phyloP scores from a whole-genome alignment of 2,329 filamentous ascomycete genomes.

The Calonectria leucothoes region DNA sequence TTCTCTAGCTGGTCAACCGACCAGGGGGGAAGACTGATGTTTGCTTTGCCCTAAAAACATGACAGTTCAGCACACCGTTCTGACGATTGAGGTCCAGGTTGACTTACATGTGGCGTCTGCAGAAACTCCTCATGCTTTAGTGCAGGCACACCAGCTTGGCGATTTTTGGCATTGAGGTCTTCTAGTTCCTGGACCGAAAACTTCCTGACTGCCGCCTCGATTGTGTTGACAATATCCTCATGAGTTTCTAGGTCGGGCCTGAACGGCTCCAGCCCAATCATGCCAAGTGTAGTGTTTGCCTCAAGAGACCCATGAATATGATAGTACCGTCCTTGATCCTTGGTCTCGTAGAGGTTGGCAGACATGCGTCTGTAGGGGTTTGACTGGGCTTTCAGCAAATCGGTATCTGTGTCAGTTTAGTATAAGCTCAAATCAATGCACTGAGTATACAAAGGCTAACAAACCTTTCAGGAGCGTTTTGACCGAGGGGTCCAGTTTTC shows the following conservation, averaged over 20 bases:
- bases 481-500: conserved; percentile 51
- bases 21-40: conserved; percentile 57
- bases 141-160: conserved; percentile 71
- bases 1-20: conserved; percentile 63
- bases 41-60: conserved; percentile 56
- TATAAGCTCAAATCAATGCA: neutral
- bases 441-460: neutral
- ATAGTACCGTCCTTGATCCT: conserved; percentile 74
- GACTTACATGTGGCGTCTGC: conserved; percentile 57
- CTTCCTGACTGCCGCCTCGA: conserved; percentile 68
- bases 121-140: conserved; percentile 71
- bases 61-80: neutral
- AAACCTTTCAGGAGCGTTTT: conserved; percentile 46
- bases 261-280: conserved; percentile 75
- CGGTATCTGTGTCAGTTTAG: conserved; percentile 67
- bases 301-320: conserved; percentile 82
- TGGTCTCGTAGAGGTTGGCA: conserved; percentile 78
- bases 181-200: conserved; percentile 69
- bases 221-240: conserved; percentile 66
- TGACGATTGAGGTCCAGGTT: accelerated
- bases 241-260: conserved; percentile 72
- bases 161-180: conserved; percentile 63
- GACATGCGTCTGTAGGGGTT: conserved; percentile 78
- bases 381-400: conserved; percentile 77
- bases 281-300: conserved; percentile 74